Conservation (phyloP, 495 filamentous ascomycete species). For the Chaetomium tenue region DNA sequence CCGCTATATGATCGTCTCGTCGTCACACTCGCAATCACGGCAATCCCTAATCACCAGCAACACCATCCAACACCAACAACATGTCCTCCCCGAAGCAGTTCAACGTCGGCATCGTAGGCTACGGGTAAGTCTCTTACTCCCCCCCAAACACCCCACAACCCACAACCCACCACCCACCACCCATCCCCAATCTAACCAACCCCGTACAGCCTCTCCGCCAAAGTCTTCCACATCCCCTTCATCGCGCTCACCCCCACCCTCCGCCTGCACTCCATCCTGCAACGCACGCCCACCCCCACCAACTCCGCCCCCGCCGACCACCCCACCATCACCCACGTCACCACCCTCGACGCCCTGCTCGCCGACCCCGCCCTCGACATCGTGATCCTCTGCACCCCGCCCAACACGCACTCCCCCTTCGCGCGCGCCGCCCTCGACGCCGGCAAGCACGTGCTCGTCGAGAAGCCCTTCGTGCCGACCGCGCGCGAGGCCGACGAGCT, state of each 20-base stretch:
- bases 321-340: slow-evolving; percentile 63
- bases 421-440: slow-evolving; percentile 64
- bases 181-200: no score
- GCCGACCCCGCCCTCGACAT: slow-evolving; percentile 65
- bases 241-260: slow-evolving; percentile 63
- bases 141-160: background rate
- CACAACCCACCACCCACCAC: no score
- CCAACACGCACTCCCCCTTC: slow-evolving; percentile 69
- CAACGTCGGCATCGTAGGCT: slow-evolving; percentile 56
- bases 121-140: slow-evolving; percentile 44
- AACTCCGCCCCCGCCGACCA: slow-evolving; percentile 70
- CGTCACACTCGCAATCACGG: background rate
- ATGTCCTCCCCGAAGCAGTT: slow-evolving; percentile 37
- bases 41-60: background rate
- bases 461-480: slow-evolving; percentile 85
- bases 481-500: slow-evolving; percentile 69
- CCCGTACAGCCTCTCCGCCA: slow-evolving; percentile 67
- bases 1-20: background rate
- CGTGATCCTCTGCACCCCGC: slow-evolving; percentile 72
- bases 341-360: slow-evolving; percentile 59
- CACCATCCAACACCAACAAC: background rate
- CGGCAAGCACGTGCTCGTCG: slow-evolving; percentile 82
- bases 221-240: slow-evolving; percentile 88
- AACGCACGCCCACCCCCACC: slow-evolving; percentile 53
- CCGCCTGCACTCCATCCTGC: slow-evolving; percentile 73